A percentile compares a stretch with the other conserved stretches of the same genome.
Conservation (phyloP, 352 stramenopile genomes). For the Phytophthora constricta region DNA sequence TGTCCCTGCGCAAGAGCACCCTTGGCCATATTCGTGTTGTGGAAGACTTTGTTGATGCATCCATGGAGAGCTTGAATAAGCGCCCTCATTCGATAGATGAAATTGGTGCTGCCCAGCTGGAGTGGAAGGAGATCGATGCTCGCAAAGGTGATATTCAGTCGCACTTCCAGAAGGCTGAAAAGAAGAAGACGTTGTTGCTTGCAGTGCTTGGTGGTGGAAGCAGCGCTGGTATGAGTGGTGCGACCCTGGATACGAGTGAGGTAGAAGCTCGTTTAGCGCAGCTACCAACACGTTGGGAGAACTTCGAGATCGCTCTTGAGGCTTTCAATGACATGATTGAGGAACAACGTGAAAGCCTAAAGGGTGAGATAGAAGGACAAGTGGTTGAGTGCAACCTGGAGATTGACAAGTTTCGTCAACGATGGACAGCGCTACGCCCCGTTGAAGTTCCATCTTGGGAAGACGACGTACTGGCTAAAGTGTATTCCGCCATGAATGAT, state of each 20-base stretch:
- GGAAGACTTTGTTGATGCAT: constrained; percentile 88
- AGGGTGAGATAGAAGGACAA: constrained; percentile 88
- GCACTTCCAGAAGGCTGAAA: constrained; percentile 78
- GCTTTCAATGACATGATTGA: constrained; percentile 97
- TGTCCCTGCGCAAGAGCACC: constrained; percentile 86
- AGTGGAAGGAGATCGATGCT: constrained; percentile 92
- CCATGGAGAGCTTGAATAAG: constrained; percentile 90
- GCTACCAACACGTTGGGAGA: constrained; percentile 90
- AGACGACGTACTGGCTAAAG: constrained; percentile 64
- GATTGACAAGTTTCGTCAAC: constrained; percentile 91
- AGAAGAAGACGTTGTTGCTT: constrained; percentile 88
- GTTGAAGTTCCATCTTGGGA: constrained; percentile 85
- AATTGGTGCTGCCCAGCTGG: constrained; percentile 87
- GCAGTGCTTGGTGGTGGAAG: constrained; percentile 38
- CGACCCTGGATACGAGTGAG: constrained; percentile 77
- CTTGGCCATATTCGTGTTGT: constrained; percentile 82
- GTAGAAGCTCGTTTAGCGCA: constrained; percentile 75
- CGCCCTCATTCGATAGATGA: constrained; percentile 93
- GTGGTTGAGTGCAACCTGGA: constrained; percentile 90
- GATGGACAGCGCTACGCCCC: constrained; percentile 90
- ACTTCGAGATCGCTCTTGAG: constrained; percentile 94
- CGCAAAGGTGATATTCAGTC: constrained; percentile 59
- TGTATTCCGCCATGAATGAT: constrained; percentile 87
- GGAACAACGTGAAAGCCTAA: constrained; percentile 92
- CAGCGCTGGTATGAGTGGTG: constrained; percentile 40